Percentiles rank a stretch among this genome's conserved stretches.
phyloP scores from a whole-genome alignment of 225 moss, liverwort and hornwort genomes.

The Marchantia paleacea region DNA sequence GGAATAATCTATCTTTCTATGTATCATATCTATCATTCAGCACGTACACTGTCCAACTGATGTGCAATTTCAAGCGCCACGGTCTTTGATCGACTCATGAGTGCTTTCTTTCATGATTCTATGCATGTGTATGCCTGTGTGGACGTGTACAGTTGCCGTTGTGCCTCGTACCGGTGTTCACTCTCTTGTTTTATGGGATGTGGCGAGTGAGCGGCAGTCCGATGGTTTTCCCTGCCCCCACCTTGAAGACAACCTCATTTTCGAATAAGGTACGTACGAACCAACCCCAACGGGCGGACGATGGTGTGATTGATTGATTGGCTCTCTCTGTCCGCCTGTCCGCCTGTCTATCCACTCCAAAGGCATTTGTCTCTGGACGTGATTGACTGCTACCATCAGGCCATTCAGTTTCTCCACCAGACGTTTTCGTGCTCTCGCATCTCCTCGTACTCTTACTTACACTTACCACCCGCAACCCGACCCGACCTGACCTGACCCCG shows the following conservation, averaged over 20 bases:
- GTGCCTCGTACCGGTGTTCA: not conserved
- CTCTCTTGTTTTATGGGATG: not conserved
- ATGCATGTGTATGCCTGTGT: not conserved
- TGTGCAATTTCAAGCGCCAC: not conserved
- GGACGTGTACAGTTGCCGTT: constrained; percentile 11
- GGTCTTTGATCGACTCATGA: not conserved
- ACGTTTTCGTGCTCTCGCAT: not conserved
- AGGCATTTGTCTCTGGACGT: not conserved
- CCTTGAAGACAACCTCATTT: not conserved
- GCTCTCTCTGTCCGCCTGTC: not conserved
- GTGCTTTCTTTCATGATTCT: not conserved
- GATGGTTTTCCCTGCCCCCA: not conserved
- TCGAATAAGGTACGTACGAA: not conserved
- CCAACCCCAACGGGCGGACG: not conserved
- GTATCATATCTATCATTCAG: not conserved
- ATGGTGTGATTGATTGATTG: not conserved
- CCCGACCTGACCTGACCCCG: too few relatives aligned
- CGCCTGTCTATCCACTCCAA: too few relatives aligned
- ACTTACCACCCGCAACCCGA: too few relatives aligned
- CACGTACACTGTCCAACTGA: not conserved
- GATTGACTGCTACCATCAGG: not conserved
- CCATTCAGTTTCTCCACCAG: not conserved
- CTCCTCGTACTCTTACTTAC: not conserved
- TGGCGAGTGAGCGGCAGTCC: constrained; percentile 5
- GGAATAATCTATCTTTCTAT: not conserved